phyloP scores from a whole-genome alignment of 768 basidiomycete genomes.

The Suillus sp. region DNA sequence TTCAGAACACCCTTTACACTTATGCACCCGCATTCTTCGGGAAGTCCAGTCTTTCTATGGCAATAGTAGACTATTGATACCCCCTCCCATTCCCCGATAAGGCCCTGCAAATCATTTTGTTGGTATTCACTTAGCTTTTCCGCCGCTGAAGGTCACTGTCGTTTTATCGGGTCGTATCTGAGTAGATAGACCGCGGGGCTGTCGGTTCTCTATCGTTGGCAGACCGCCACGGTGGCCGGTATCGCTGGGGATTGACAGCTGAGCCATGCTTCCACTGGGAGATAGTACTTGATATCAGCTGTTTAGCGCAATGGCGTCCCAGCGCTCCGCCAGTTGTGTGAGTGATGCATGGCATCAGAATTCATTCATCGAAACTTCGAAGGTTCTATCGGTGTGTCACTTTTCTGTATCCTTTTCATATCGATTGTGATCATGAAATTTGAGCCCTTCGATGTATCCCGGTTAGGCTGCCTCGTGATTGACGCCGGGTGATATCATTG shows the following conservation, averaged over 20 bases:
- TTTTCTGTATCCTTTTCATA: background rate
- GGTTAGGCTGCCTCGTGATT: background rate
- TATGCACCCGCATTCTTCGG: background rate
- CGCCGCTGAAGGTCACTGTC: background rate
- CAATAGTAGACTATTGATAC: background rate
- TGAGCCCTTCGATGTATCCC: background rate
- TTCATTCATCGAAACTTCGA: background rate
- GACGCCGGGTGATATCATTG: constrained; percentile 1
- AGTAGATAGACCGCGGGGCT: constrained; percentile 5
- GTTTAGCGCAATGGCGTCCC: background rate
- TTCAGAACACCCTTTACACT: background rate
- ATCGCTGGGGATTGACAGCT: background rate
- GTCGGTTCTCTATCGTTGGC: background rate
- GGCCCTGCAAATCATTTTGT: background rate
- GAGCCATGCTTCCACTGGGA: background rate
- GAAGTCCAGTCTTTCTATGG: background rate
- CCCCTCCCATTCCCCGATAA: background rate
- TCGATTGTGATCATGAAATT: background rate
- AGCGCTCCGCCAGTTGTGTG: background rate
- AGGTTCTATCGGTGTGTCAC: background rate
- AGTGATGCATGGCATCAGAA: background rate
- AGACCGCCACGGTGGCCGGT: background rate
- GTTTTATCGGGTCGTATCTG: background rate
- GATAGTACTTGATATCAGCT: background rate
- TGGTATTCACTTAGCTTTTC: background rate